Base-by-base conservation (phyloP, 2,329 filamentous ascomycete genomes). In the Epichloe brachyelytri region DNA sequence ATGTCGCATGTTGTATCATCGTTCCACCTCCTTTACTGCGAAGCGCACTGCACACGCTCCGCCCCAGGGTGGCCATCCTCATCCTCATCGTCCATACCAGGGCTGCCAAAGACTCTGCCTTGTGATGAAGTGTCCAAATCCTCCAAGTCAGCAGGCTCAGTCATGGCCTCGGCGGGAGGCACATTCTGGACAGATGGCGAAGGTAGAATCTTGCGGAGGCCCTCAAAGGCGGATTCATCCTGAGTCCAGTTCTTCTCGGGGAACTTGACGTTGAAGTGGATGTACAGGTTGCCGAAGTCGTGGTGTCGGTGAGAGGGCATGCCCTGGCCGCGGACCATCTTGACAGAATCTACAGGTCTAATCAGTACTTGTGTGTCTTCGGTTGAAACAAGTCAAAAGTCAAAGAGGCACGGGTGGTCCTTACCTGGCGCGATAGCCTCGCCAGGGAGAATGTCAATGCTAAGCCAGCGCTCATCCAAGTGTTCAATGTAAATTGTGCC, bases 211-310 rank as follows among this genome's bases (percentile, higher is more conserved):
- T 83, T 78, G 64, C 93, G 89, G 39, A 98, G 82, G 12, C 83
- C 76, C 52, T 87, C 80, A 60, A 95, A 86, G 55, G 87, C 84
- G 52, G 81, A 76, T 15, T 82, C 73, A 48, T 85, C 75, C 38
- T 79, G 66, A 38, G 79, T 79, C 78, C 80, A 85, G 64, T 80
- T 75, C 73, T 83, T 85, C 63, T 87, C 84, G 46, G 93, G 93
- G 79, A 98, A 97, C 73, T 95, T 95, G 71, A 98, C 89, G 63
- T 87, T 84, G 74, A 98, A 98, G 66, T 95, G 88, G 64, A 98
- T 89, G 75, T 93, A 98, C 61, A 98, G 77, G 73, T 98, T 96
- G 63, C 93, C 93, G 65, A 80, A 83, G 70, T 97, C 87, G 76
- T 98, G 93, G 70, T 97, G 93, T 61, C 93, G 83, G 70, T 82